Evolutionary conservation across 148 eudicot genomes (phyloP), one percentile per base, ranked within the genome.

Genomic region (Talinum fruticosum): DNA sequence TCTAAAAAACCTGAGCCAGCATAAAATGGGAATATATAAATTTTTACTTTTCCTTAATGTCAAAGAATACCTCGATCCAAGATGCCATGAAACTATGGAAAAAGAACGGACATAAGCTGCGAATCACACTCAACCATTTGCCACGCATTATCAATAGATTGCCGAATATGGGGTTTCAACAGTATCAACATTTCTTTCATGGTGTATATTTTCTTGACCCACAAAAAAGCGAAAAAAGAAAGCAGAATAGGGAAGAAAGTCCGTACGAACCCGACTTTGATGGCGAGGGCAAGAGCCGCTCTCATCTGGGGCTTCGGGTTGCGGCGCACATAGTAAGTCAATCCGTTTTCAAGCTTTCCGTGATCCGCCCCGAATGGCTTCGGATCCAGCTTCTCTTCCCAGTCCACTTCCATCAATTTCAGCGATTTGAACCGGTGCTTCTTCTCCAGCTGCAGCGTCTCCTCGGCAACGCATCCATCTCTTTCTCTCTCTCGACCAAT

Each of bases 201-300:
- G n/a, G n/a, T n/a, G n/a, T n/a, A n/a, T n/a, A n/a, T n/a, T n/a
- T n/a, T n/a, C n/a, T n/a, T n/a, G n/a, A n/a, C n/a, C n/a, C n/a
- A n/a, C n/a, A 41, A 2, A 41, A 41, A 6, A 41, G 47, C 47
- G 0, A 41, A 41, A 15, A 51, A 51, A 41, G 45, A n/a, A 30
- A 26, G 23, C 19, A 4, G 34, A 41, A 71, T 38, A 44, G 30
- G 44, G 13, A 18, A 19, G 32, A 8, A 16, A 44, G 38, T 1
- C 24, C 21, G 18, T 0, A 70, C 76, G 5, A 70, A 82, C 93
- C 97, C 93, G 74, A 84, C 90, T 81, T 88, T 92, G 59, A 92
- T 92, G 26, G 89, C 97, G 41, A 93, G 95, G 45, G 93, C 91
- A 29, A 91, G 90, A 78, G 95, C 95, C 67, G 97, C 95, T 41